Conservation (phyloP, 2,329 filamentous ascomycete species). For the Amauroascus niger region DNA sequence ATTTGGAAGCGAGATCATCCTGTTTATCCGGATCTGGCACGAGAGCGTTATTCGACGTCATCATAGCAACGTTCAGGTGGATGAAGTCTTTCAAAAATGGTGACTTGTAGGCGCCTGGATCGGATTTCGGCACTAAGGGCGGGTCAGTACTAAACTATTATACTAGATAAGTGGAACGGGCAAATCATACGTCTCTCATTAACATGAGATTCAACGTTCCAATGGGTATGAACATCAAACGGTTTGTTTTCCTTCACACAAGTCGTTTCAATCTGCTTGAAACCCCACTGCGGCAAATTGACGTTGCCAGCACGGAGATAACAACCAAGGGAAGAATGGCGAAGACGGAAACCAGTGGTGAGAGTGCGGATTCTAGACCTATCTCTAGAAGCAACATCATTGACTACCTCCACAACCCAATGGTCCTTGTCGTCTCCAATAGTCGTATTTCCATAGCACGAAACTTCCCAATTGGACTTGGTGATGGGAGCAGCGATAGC, state of each 20-base stretch:
- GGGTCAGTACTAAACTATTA: slow-evolving; percentile 7
- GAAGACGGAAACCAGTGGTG: slow-evolving; percentile 84
- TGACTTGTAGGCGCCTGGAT: slow-evolving; percentile 87
- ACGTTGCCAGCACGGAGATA: slow-evolving; percentile 92
- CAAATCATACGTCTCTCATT: slow-evolving; percentile 75
- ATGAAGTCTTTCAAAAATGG: slow-evolving; percentile 97
- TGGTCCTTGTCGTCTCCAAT: slow-evolving; percentile 96
- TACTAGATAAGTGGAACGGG: not conserved
- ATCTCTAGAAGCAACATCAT: slow-evolving; percentile 78
- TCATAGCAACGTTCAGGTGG: slow-evolving; percentile 98
- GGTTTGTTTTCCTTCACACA: slow-evolving; percentile 91
- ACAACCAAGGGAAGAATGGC: slow-evolving; percentile 71
- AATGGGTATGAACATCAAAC: slow-evolving; percentile 89
- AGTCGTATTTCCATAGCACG: slow-evolving; percentile 88
- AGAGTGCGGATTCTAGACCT: slow-evolving; percentile 77
- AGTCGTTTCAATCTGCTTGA: slow-evolving; percentile 98
- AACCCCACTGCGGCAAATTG: slow-evolving; percentile 97
- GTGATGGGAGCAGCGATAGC: slow-evolving; percentile 77
- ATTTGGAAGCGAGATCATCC: slow-evolving; percentile 89
- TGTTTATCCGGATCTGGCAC: slow-evolving; percentile 98
- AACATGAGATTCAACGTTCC: slow-evolving; percentile 92
- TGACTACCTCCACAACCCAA: slow-evolving; percentile 87
- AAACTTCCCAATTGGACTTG: slow-evolving; percentile 87
- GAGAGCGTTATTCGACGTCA: slow-evolving; percentile 98
- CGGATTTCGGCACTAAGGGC: slow-evolving; percentile 64